Conservation (phyloP, 768 basidiomycete species). For the Boletus vinaceobasis region DNA sequence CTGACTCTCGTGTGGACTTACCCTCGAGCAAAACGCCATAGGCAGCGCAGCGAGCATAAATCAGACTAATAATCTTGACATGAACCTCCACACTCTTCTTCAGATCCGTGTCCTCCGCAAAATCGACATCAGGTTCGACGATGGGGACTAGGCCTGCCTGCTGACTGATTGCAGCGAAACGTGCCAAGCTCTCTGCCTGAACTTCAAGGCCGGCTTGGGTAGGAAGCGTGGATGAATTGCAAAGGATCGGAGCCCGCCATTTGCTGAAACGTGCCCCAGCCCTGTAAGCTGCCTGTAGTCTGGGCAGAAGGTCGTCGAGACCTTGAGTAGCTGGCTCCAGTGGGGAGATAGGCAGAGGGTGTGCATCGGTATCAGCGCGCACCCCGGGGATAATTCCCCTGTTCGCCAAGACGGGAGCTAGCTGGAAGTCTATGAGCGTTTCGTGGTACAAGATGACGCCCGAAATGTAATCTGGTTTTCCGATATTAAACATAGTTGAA, state of each 20-base stretch:
- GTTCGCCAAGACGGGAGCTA: conserved; percentile 41
- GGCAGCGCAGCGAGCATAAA: conserved; percentile 42
- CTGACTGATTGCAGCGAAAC: conserved; percentile 49
- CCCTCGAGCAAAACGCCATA: conserved; percentile 51
- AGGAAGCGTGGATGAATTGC: conserved; percentile 40
- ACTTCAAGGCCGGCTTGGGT: conserved; percentile 40
- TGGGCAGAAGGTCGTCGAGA: conserved; percentile 42
- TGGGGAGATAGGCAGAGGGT: conserved; percentile 42
- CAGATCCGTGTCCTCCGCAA: conserved; percentile 45
- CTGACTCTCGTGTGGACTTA: conserved; percentile 13
- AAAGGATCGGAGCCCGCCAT: conserved; percentile 49
- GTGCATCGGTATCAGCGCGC: conserved; percentile 48
- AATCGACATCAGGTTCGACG: conserved; percentile 52
- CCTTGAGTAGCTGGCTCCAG: conserved; percentile 49
- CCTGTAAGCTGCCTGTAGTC: conserved; percentile 40
- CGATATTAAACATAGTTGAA: not conserved
- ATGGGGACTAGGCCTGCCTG: conserved; percentile 51
- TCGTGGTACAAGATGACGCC: conserved; percentile 51
- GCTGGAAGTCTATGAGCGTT: conserved; percentile 47
- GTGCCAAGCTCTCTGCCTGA: conserved; percentile 46
- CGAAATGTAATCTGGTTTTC: conserved; percentile 42
- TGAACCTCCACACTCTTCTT: conserved; percentile 45
- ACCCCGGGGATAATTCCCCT: conserved; percentile 50
- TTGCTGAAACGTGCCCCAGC: conserved; percentile 50
- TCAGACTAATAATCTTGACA: conserved; percentile 42